Conservation (phyloP, 257 asterid species). For the Lantana camara region DNA sequence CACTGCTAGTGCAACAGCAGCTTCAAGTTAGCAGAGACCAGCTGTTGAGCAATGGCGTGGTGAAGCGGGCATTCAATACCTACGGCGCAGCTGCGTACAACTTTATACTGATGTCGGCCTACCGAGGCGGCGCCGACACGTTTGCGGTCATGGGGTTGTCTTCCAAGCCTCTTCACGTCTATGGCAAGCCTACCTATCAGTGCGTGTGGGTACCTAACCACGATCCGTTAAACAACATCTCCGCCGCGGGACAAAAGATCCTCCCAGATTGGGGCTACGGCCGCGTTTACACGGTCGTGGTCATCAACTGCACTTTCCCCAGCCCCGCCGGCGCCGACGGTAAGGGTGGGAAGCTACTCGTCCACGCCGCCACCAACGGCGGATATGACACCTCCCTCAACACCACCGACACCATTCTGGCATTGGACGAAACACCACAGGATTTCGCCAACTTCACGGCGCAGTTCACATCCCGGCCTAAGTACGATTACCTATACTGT, state of each 20-base stretch:
- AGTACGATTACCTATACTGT: constrained; percentile 67
- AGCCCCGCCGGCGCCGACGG: constrained; percentile 28
- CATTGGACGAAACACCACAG: constrained; percentile 40
- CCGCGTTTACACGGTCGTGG: constrained; percentile 77
- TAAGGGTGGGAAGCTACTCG: constrained; percentile 53
- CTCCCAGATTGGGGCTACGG: constrained; percentile 89
- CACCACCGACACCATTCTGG: constrained; percentile 50
- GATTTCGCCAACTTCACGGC: constrained; percentile 38
- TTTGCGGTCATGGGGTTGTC: constrained; percentile 52
- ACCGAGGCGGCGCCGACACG: constrained; percentile 51
- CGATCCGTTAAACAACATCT: constrained; percentile 1
- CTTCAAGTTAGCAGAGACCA: neutral
- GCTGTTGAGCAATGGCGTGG: constrained; percentile 29
- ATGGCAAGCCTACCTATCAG: constrained; percentile 42
- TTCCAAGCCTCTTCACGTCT: constrained; percentile 54
- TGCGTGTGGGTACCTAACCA: constrained; percentile 42
- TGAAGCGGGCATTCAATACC: constrained; percentile 45
- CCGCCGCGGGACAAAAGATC: constrained; percentile 37
- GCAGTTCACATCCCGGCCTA: constrained; percentile 34
- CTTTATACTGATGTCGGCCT: constrained; percentile 54
- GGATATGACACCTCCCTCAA: constrained; percentile 46
- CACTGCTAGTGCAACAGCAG: neutral
- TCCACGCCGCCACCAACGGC: constrained; percentile 52
- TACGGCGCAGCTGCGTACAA: constrained; percentile 53
- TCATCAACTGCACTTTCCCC: constrained; percentile 71